Base-by-base conservation (phyloP, 164 flowering plant species). In the Platanus orientalis region DNA sequence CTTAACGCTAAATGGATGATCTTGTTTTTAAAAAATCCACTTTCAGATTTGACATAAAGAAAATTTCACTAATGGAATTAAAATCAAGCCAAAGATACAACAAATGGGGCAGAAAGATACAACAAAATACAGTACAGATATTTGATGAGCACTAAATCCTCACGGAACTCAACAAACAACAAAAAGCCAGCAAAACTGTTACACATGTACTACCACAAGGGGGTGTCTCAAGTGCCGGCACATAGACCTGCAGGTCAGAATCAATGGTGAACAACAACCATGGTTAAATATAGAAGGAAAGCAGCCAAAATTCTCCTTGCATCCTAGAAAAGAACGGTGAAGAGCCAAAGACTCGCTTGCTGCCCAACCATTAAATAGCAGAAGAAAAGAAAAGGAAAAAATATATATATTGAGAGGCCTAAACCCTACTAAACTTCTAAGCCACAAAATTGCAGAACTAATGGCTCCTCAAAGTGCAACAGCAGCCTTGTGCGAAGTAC, bases 401-500 rank as follows among this genome's bases (percentile, higher is more conserved):
- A n/a, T n/a, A n/a, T n/a, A n/a, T n/a, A n/a, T n/a, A n/a, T n/a
- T n/a, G 0, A 27, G 36, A 47, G 16, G 44, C 44, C 69, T 61
- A 74, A 57, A 68, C 47, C 81, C 62, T 70, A 36, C 59, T 54
- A 54, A 32, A 72, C 56, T 65, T 71, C 79, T 74, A 76, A 9
- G 40, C 71, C 77, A 62, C 81, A 80, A 86, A 83, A 80, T 54
- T 81, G 78, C 68, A 54, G 54, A 65, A 60, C 19, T 19, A 24
- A n/a, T 54, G 28, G 21, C 28, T 34, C n/a, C 62, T 81, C 76
- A 87, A 19, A 87, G 87, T 17, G 85, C 81, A 56, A 85, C 28
- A 13, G 85, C 91, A 54, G 82, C 89, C 64, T 87, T 89, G 60
- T 67, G 79, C 23, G 88, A 80, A n/a, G 75, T 69, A 30, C 60